These are phyloP conservation scores for Fusarium nematophilum DNA, from an alignment of 2,329 filamentous ascomycete genomes.

Conservation along the genomic window DNA sequence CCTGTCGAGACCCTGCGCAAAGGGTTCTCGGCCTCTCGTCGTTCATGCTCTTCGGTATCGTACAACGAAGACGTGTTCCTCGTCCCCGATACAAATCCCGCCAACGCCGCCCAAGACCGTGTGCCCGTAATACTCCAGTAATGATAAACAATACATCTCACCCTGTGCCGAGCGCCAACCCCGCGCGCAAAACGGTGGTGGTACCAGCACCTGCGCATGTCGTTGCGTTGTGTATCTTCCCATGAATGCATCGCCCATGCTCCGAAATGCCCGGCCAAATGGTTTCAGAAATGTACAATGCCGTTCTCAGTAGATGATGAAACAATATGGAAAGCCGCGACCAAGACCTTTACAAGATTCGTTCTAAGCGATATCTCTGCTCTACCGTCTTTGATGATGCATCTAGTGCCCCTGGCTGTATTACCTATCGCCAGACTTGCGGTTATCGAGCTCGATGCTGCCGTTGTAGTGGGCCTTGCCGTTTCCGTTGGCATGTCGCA, in stretches of 20 bases:
- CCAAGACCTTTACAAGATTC: constrained; percentile 9
- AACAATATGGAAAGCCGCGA: constrained; percentile 29
- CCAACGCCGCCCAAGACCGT: constrained; percentile 45
- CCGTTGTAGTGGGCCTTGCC: constrained; percentile 56
- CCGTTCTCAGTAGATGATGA: constrained; percentile 36
- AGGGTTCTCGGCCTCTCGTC: constrained; percentile 19
- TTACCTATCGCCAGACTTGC: constrained; percentile 55
- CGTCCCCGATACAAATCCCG: constrained; percentile 41
- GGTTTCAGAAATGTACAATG: constrained; percentile 44
- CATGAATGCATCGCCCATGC: constrained; percentile 37
- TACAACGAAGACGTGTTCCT: constrained; percentile 45
- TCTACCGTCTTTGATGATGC: constrained; percentile 38
- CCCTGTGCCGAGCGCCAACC: constrained; percentile 29
- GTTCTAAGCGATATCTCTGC: constrained; percentile 3
- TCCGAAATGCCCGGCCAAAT: constrained; percentile 37
- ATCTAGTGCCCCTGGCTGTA: background rate
- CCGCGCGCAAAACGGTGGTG: constrained; percentile 34
- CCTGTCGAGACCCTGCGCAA: constrained; percentile 25
- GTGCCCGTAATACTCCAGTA: constrained; percentile 44
- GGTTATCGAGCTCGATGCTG: constrained; percentile 63
- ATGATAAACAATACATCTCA: constrained; percentile 39
- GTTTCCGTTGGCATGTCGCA: constrained; percentile 52
- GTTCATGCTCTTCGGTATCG: constrained; percentile 45
- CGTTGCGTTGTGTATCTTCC: constrained; percentile 37
- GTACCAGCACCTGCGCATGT: constrained; percentile 36